A percentile compares a stretch with the other conserved stretches of the same genome.
Evolutionary conservation across 345 rosid species (phyloP).

Genomic region (Salix brachista): DNA sequence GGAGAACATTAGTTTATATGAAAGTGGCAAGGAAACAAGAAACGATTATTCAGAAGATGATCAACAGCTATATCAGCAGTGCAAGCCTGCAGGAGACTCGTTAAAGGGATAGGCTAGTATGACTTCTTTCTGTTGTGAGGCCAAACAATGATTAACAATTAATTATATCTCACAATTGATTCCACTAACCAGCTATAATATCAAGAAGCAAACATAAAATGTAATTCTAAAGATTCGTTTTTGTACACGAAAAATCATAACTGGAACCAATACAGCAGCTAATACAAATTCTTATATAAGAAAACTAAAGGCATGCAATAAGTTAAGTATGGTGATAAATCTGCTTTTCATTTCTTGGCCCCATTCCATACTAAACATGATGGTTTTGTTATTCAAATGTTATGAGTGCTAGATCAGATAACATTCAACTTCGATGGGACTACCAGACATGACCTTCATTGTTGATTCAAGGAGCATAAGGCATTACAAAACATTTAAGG

Average conservation of each 20-base stretch:
- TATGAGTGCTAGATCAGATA: slow-evolving; percentile 5
- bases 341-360: too few relatives aligned
- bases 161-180: background rate
- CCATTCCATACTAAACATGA: too few relatives aligned
- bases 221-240: background rate
- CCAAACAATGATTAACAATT: background rate
- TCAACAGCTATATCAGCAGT: background rate
- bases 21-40: background rate
- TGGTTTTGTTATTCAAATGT: background rate
- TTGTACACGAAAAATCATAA: background rate
- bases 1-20: background rate
- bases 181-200: background rate
- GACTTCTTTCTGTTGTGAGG: background rate
- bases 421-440: slow-evolving; percentile 17
- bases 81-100: background rate
- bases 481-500: background rate
- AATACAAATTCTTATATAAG: background rate
- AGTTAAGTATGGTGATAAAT: too few relatives aligned
- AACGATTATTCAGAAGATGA: background rate
- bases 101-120: background rate
- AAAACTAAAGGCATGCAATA: background rate
- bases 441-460: slow-evolving; percentile 2
- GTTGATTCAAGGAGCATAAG: background rate
- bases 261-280: background rate
- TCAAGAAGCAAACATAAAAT: background rate